A percentile compares a stretch with the other conserved stretches of the same genome.
Evolutionary conservation across 352 stramenopile species (phyloP).

Genomic region (Halophytophthora batemanensis): DNA sequence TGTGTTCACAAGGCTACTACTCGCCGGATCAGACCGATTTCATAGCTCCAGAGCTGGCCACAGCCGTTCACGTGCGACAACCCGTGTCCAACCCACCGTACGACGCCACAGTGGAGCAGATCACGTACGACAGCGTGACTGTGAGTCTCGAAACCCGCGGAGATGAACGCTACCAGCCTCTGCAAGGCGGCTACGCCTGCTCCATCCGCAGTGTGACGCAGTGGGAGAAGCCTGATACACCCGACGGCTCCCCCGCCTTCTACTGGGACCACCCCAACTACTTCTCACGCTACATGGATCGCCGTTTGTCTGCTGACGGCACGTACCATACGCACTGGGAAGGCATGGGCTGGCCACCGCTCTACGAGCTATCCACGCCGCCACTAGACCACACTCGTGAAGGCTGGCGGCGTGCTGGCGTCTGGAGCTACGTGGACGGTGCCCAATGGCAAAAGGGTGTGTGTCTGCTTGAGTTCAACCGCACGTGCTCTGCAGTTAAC

Average conservation of each 20-base stretch:
- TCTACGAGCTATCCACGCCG: conserved; percentile 84
- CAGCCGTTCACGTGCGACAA: conserved; percentile 41
- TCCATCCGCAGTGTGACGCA: conserved; percentile 92
- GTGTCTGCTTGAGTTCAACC: conserved; percentile 92
- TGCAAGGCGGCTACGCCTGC: conserved; percentile 94
- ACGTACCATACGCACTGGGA: conserved; percentile 87
- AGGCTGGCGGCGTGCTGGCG: conserved; percentile 88
- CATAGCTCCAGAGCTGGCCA: conserved; percentile 62
- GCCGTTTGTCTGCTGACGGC: conserved; percentile 67
- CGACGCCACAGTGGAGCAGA: conserved; percentile 43
- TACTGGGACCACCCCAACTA: conserved; percentile 96
- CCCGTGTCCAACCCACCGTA: conserved; percentile 69
- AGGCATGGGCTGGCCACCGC: conserved; percentile 89
- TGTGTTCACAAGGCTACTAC: conserved; percentile 94
- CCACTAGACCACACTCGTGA: conserved; percentile 90
- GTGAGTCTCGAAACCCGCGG: conserved; percentile 32
- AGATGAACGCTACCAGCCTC: conserved; percentile 53
- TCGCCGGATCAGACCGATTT: conserved; percentile 72
- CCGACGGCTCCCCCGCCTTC: conserved; percentile 52
- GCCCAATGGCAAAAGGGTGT: conserved; percentile 90
- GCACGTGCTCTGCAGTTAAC: conserved; percentile 57
- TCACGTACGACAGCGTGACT: conserved; percentile 49
- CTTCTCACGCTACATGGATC: conserved; percentile 96
- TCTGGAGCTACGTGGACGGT: conserved; percentile 56
- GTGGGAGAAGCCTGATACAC: conserved; percentile 89